Evolutionary conservation across 495 filamentous ascomycete genomes (phyloP).

Genomic region (Penicillium antarcticum): DNA sequence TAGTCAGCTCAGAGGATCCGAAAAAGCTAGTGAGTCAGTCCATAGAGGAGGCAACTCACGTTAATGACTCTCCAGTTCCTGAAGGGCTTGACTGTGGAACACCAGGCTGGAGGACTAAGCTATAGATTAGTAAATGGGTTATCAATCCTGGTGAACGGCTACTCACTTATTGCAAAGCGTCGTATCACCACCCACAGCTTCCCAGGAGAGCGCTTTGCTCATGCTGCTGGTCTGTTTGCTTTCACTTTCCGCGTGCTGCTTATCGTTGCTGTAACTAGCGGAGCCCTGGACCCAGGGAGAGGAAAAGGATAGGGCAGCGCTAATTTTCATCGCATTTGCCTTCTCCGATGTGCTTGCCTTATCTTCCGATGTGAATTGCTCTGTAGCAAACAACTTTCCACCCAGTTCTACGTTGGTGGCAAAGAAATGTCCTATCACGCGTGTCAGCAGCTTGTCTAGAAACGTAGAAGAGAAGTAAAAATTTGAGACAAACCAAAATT

Average conservation of each 20-base stretch:
- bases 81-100: neutral
- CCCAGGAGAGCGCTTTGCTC: neutral
- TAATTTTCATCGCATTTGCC: neutral
- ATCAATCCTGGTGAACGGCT: neutral
- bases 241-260: neutral
- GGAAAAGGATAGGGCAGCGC: neutral
- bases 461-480: too few relatives aligned
- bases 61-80: slow-evolving; percentile 2
- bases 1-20: too few relatives aligned
- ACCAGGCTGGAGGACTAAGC: neutral
- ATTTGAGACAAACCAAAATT: neutral
- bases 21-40: too few relatives aligned
- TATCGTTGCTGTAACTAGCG: neutral
- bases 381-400: neutral
- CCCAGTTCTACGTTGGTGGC: slow-evolving; percentile 1
- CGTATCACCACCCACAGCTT: slow-evolving; percentile 3
- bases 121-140: neutral
- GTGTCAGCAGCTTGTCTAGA: too few relatives aligned
- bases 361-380: neutral
- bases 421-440: slow-evolving; percentile 1
- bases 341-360: neutral
- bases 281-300: neutral
- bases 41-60: neutral
- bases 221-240: neutral
- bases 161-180: slow-evolving; percentile 2